Base-by-base conservation (phyloP, 352 stramenopile genomes). In the Saprolegnia parasitica region DNA sequence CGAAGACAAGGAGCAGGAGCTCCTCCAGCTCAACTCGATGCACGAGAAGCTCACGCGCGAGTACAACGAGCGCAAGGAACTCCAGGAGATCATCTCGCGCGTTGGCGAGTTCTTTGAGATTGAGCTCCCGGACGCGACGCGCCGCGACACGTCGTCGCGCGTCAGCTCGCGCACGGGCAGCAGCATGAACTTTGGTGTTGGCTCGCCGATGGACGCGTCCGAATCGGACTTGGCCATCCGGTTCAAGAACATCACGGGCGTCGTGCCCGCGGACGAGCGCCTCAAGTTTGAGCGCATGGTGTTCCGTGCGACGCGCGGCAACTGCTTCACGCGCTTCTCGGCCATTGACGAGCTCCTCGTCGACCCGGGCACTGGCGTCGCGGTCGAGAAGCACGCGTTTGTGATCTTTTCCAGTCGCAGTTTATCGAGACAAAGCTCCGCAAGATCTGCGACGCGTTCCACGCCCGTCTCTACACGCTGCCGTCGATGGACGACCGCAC, bases 371-470 rank as follows among this genome's bases (percentile, higher is more conserved):
- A 97, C 89, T 18, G 93, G 95, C 49, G 73, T 84, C 20, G 76
- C 93, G 0, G 79, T 98, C n/a, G 82, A 86, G 35, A 94, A 92
- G 73, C 83, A 94, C 71, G 84, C 84, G 37, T 94, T 94, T 65
- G 96, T 98, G 54, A 96, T 98, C 67, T 98, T 98, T 98, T 96
- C 87, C 96, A 99, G 81, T 98, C 96, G n/a, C 79, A 84, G 6
- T 91, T 96, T 67, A 99, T 99, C 71, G 94, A 99, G 78, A 88
- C 71, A 58, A 99, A 99, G 81, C 84, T 99, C 29, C 97, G 97
- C 73, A 98, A 98, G 80, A 99, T 99, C 73, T 99, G 96, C 73
- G 96, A 99, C 72, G 96, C 97, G 11, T 99, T 99, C 80, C 83
- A 93, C 61, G 97, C 97, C 35, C 93, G 98, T 11, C 74, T 97